phyloP scores from a whole-genome alignment of 1,284 basidiomycete species.

The Stygiomarasmius scandens region DNA sequence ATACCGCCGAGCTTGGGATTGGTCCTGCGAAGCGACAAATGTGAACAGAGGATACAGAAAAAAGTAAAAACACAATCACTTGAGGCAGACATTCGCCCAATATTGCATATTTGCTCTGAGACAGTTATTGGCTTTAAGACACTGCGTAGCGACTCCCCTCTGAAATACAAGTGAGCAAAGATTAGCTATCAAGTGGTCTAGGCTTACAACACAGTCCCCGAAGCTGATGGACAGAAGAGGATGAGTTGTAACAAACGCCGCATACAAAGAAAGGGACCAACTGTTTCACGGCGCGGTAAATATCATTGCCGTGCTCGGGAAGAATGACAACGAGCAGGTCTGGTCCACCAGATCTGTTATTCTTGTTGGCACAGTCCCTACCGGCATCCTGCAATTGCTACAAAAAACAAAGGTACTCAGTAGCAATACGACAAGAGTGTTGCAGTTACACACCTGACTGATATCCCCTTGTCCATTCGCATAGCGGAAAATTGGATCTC shows the following conservation, averaged over 20 bases:
- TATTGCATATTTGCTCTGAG: slow-evolving; percentile 46
- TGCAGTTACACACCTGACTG: background rate
- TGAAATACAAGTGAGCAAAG: slow-evolving; percentile 17
- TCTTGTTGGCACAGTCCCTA: slow-evolving; percentile 7
- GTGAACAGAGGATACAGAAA: background rate
- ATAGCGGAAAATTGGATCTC: slow-evolving; percentile 29
- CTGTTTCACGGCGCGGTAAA: slow-evolving; percentile 53
- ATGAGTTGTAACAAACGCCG: background rate
- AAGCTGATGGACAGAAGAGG: background rate
- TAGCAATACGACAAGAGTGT: background rate
- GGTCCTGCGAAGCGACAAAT: background rate
- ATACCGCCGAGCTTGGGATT: slow-evolving; percentile 16
- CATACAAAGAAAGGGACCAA: slow-evolving; percentile 27
- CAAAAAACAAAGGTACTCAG: background rate
- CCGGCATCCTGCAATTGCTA: slow-evolving; percentile 18
- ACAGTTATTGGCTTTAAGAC: slow-evolving; percentile 45
- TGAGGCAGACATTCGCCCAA: slow-evolving; percentile 54
- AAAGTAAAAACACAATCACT: slow-evolving; percentile 36
- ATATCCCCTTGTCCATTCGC: slow-evolving; percentile 32
- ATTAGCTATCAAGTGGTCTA: background rate
- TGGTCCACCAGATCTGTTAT: slow-evolving; percentile 12
- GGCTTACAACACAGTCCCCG: background rate
- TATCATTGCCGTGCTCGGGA: slow-evolving; percentile 46
- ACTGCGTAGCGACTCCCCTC: slow-evolving; percentile 50
- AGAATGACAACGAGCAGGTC: slow-evolving; percentile 34